Evolutionary conservation across 345 rosid genomes (phyloP), one percentile per base, ranked within the genome.

Genomic region (Brassica rapa): DNA sequence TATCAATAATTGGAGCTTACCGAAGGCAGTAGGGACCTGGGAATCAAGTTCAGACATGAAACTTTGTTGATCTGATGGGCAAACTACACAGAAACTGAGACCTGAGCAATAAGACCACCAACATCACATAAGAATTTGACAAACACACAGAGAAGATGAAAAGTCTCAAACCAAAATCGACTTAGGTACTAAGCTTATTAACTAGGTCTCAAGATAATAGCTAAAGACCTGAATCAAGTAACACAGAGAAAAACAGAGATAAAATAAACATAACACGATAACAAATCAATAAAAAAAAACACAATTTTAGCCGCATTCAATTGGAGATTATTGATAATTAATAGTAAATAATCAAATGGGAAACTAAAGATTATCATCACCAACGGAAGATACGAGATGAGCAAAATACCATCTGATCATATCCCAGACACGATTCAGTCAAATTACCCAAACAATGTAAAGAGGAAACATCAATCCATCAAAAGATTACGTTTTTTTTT

Each of bases 31-130:
- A 79, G 89, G 91, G 78, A 85, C 64, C 71, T 82, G 84, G 70
- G 65, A 71, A 84, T 88, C 86, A 80, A 86, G 80, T 68, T 86
- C 91, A 83, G 91, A 88, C 91, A 88, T 88, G 89, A 88, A 88
- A 80, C 77, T 82, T 75, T 75, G 81, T 55, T 82, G 73, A 70
- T 75, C 71, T 75, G 80, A 10, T 67, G 79, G 75, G 80, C 0
- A 65, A 75, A 56, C 12, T 8, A 80, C 23, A 2, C 62, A 64
- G 72, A 75, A 70, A 30, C 83, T 75, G 73, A 70, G 76, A 75
- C 71, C 83, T 70, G 76, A 27, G 46, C 5, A 74, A 55, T 49
- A 63, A 74, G 19, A 46, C 24, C 33, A 46, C 24, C 33, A 59
- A 6, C 7, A n/a, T 9, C 27, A 59, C 56, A 72, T 66, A 9